Percentiles rank a stretch among this genome's conserved stretches.
Conservation (phyloP, 768 basidiomycete species). For the Fomitopsis pulvina region DNA sequence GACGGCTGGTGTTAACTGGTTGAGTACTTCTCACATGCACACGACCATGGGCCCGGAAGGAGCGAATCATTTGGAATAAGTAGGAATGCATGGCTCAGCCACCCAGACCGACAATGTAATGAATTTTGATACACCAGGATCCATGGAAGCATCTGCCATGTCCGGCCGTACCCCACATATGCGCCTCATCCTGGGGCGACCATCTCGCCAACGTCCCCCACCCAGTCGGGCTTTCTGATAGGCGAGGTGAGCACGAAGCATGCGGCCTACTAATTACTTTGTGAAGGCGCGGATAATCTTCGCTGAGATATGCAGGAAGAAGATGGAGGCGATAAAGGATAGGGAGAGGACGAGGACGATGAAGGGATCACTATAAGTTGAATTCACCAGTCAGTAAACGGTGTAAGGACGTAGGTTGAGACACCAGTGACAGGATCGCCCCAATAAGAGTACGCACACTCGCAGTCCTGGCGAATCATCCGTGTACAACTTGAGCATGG, state of each 20-base stretch:
- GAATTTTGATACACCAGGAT: neutral
- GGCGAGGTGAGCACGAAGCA: too few species aligned
- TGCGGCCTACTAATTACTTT: slow-evolving; percentile 39
- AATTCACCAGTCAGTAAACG: neutral
- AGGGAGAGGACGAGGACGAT: slow-evolving; percentile 94
- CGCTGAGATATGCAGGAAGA: slow-evolving; percentile 97
- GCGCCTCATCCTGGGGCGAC: neutral
- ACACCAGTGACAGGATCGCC: neutral
- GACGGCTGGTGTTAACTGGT: neutral
- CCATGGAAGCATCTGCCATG: neutral
- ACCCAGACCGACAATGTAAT: neutral
- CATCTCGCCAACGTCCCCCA: neutral
- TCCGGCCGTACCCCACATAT: neutral
- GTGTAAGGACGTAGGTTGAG: neutral
- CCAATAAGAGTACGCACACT: slow-evolving; percentile 61
- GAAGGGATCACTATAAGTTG: slow-evolving; percentile 74
- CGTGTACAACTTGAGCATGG: slow-evolving; percentile 98
- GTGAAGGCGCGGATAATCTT: slow-evolving; percentile 90
- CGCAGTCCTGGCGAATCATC: slow-evolving; percentile 95
- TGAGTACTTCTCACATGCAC: too few species aligned
- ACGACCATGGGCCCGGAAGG: neutral
- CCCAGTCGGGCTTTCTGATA: neutral
- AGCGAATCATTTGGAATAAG: neutral
- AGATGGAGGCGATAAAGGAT: slow-evolving; percentile 95
- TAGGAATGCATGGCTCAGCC: neutral